These are phyloP conservation scores for Neofusicoccum ribis DNA, from an alignment of 2,329 filamentous ascomycete species.

Conservation along the genomic window DNA sequence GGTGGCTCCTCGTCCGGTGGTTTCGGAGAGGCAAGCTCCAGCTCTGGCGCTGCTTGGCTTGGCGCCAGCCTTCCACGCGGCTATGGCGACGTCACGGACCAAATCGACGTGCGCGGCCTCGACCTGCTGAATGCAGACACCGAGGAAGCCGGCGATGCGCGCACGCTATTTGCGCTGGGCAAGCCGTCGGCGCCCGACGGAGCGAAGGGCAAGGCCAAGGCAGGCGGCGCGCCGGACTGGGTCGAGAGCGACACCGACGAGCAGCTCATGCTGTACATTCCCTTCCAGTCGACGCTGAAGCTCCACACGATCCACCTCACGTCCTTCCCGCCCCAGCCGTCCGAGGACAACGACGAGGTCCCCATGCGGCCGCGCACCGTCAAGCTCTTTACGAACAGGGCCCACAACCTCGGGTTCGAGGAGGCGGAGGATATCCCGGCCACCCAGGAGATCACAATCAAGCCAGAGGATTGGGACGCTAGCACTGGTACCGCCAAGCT, in stretches of 20 bases:
- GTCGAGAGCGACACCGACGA: slow-evolving; percentile 96
- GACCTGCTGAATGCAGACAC: slow-evolving; percentile 87
- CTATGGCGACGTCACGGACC: slow-evolving; percentile 79
- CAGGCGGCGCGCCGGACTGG: slow-evolving; percentile 68
- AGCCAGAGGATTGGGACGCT: slow-evolving; percentile 70
- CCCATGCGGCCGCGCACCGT: slow-evolving; percentile 81
- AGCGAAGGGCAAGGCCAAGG: slow-evolving; percentile 57
- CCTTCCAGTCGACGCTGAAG: slow-evolving; percentile 85
- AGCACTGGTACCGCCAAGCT: slow-evolving; percentile 53
- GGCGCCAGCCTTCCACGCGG: slow-evolving; percentile 74
- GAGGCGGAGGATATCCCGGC: slow-evolving; percentile 85
- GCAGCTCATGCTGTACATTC: slow-evolving; percentile 89
- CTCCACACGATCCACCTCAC: slow-evolving; percentile 86
- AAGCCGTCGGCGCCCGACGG: slow-evolving; percentile 59
- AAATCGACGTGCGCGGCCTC: slow-evolving; percentile 75
- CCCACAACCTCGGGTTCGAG: slow-evolving; percentile 90
- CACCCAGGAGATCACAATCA: slow-evolving; percentile 77
- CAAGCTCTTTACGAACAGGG: slow-evolving; percentile 82
- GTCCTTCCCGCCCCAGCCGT: slow-evolving; percentile 63
- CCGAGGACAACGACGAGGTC: slow-evolving; percentile 68
- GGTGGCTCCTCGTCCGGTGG: slow-evolving; percentile 43
- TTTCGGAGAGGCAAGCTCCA: slow-evolving; percentile 44
- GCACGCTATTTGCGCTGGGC: slow-evolving; percentile 68
- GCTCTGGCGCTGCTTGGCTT: slow-evolving; percentile 61
- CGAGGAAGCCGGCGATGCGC: slow-evolving; percentile 66